These are phyloP conservation scores for Phytopythium boreale DNA, from an alignment of 352 stramenopile species.

Conservation along the genomic window DNA sequence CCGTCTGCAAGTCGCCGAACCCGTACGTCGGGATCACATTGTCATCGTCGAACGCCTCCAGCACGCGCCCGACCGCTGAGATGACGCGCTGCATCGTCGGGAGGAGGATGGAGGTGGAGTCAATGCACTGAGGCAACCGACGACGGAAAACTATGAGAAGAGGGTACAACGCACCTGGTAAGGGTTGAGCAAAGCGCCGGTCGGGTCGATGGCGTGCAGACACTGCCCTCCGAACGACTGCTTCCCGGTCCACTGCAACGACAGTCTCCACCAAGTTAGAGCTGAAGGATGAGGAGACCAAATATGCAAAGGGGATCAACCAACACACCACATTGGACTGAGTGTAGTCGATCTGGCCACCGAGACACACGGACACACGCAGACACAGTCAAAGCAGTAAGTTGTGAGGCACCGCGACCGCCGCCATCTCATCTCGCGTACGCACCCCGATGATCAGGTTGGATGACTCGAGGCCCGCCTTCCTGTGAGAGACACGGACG, in stretches of 20 bases:
- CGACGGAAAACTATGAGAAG: too few species aligned
- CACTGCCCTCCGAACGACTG: constrained; percentile 55
- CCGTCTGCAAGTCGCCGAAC: constrained; percentile 60
- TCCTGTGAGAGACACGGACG: constrained; percentile 13
- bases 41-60: constrained; percentile 79
- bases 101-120: too few species aligned
- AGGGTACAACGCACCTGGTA: constrained; percentile 41
- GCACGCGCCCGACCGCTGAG: constrained; percentile 52
- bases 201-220: constrained; percentile 59
- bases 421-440: neutral
- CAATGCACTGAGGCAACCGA: neutral
- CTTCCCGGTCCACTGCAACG: constrained; percentile 52
- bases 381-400: neutral
- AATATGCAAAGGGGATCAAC: neutral
- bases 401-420: neutral
- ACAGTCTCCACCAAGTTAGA: neutral
- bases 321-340: constrained; percentile 34
- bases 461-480: constrained; percentile 58
- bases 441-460: constrained; percentile 56
- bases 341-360: constrained; percentile 29
- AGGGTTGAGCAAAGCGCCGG: constrained; percentile 38
- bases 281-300: neutral
- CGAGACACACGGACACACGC: neutral
- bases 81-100: constrained; percentile 35
- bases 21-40: constrained; percentile 72